Evolutionary conservation across 139 green algal genomes (phyloP), one percentile per base, ranked within the genome.

Genomic region (Chlamydomonas sp.): DNA sequence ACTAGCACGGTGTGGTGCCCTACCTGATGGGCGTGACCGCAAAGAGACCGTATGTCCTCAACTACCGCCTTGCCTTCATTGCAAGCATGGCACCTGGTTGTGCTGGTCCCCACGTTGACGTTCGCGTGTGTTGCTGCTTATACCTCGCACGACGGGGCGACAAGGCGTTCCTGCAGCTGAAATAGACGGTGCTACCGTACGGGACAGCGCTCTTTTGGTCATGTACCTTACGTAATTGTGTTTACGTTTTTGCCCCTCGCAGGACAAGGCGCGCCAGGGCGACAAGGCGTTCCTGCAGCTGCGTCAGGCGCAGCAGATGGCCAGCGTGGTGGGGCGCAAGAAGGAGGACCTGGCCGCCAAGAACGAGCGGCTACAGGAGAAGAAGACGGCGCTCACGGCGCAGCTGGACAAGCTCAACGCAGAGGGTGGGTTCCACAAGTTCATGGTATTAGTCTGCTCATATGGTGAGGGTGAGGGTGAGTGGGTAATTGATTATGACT

Each of bases 261-360:
- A 86, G 71, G 82, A 86, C 59, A 86, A 86, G 82, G 82, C 82
- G 12, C 82, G 82, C 17, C 82, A 86, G 63, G 92, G 84, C 2
- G 91, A 95, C 88, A 93, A 91, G 79, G 79, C 89, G 6, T 95
- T 90, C 88, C 83, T 94, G 86, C 90, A 95, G 90, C 87, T 95
- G 76, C 83, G 91, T 5, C 92, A 95, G 81, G 92, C 92, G 67
- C 92, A 95, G 82, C 90, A 93, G 88, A 94, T 95, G 91, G 84
- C 88, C 16, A 80, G 78, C 12, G 82, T 95, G 76, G 85, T 92
- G 64, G 69, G 66, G 6, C 80, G 90, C 61, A 93, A 93, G 88
- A 89, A 88, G 85, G 88, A 91, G n/a, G 90, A 93, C 59, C 71
- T 93, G 17, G 17, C 14, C 4, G 82, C 90, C 64, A 91, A 91